phyloP scores from a whole-genome alignment of 345 rosid genomes.

The Combretum micranthum region DNA sequence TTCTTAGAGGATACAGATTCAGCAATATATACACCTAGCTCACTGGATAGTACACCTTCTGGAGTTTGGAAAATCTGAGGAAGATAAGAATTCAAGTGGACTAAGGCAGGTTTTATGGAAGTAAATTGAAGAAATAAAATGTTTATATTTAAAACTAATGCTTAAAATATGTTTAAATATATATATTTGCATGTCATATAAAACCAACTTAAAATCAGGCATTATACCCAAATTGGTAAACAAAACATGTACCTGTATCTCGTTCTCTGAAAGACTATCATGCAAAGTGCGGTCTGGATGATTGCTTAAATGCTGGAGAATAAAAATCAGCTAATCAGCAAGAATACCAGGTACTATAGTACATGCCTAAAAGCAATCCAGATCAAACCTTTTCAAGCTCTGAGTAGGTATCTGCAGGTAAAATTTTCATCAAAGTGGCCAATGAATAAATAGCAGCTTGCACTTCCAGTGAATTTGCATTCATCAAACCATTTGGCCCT shows the following conservation, averaged over 20 bases:
- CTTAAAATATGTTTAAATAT: too few relatives aligned
- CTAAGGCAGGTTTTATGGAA: too few relatives aligned
- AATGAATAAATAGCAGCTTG: constrained; percentile 63
- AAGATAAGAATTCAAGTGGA: constrained; percentile 6
- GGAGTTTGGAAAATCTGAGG: constrained; percentile 78
- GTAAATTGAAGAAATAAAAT: too few relatives aligned
- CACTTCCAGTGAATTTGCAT: constrained; percentile 53
- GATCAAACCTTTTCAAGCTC: constrained; percentile 68
- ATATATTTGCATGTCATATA: too few relatives aligned
- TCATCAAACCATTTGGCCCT: constrained; percentile 79
- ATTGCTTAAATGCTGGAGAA: constrained; percentile 51
- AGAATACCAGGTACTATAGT: background rate
- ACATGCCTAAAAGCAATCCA: background rate
- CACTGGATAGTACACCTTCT: constrained; percentile 83
- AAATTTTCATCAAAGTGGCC: constrained; percentile 72
- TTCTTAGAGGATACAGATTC: constrained; percentile 62
- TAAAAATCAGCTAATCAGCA: constrained; percentile 5
- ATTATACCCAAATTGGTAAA: constrained; percentile 9
- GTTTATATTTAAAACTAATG: too few relatives aligned
- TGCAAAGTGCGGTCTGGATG: constrained; percentile 68
- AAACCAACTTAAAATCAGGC: too few relatives aligned
- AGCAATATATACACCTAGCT: constrained; percentile 84
- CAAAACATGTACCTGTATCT: constrained; percentile 49
- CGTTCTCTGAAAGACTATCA: constrained; percentile 73
- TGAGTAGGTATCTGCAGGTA: constrained; percentile 56